Evolutionary conservation across 108 stramenopile genomes (phyloP).

Genomic region (Chaetoceros tenuissimus): DNA sequence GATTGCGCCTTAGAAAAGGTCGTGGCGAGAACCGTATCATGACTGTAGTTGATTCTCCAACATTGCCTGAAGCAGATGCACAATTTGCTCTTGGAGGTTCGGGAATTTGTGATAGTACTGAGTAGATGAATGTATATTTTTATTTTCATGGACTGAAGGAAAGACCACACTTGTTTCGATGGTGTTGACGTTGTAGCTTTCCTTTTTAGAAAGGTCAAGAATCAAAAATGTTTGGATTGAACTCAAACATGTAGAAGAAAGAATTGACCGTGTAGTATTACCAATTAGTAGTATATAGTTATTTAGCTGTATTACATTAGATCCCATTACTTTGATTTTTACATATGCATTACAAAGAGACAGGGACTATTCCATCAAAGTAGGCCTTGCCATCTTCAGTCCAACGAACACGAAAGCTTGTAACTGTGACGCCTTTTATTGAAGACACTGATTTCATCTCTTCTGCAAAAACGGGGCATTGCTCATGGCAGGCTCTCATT

Average conservation of each 20-base stretch:
- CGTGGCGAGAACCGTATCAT: slow-evolving; percentile 98
- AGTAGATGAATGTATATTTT: slow-evolving; percentile 36
- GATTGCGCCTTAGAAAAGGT: slow-evolving; percentile 98
- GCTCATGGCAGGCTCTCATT: slow-evolving; percentile 41
- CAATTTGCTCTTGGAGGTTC: slow-evolving; percentile 70
- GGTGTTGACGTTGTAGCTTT: no score
- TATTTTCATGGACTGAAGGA: no score
- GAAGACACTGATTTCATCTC: not conserved
- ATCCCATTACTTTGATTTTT: no score
- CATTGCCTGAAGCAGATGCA: slow-evolving; percentile 95
- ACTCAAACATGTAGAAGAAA: no score
- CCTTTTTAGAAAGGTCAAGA: no score
- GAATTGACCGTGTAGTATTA: no score
- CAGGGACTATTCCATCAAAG: slow-evolving; percentile 34
- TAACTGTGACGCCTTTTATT: not conserved
- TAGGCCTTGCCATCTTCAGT: slow-evolving; percentile 25
- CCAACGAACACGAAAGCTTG: slow-evolving; percentile 23
- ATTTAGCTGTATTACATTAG: no score
- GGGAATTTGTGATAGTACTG: slow-evolving; percentile 72
- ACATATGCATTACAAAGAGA: slow-evolving; percentile 10
- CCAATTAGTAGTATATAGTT: no score
- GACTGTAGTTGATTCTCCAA: slow-evolving; percentile 92
- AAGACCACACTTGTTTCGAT: no score
- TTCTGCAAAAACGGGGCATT: slow-evolving; percentile 48
- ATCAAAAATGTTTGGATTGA: no score